These are phyloP conservation scores for Malassezia japonica DNA, from an alignment of 1,284 basidiomycete genomes.

Conservation along the genomic window DNA sequence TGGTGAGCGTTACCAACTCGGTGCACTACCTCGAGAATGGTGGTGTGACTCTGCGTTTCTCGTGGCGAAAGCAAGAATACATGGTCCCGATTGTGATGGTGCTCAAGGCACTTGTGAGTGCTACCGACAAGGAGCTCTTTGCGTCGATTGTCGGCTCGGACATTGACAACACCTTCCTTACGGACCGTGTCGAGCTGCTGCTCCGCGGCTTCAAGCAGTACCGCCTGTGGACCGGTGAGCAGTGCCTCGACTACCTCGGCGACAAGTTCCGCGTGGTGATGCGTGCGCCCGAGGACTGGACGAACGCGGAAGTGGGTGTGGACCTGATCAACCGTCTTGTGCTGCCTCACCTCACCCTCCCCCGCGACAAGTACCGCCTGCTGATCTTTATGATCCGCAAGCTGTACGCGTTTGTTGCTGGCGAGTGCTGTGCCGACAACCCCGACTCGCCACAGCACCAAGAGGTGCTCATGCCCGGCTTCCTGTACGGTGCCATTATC, in stretches of 20 bases:
- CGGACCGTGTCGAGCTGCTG: conserved; percentile 95
- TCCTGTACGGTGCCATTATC: conserved; percentile 90
- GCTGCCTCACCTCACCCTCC: conserved; percentile 76
- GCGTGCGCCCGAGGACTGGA: conserved; percentile 85
- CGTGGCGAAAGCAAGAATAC: conserved; percentile 97
- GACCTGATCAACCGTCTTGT: conserved; percentile 79
- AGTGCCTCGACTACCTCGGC: conserved; percentile 92
- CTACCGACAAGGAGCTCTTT: conserved; percentile 94
- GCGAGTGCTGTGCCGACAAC: conserved; percentile 84
- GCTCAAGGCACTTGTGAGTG: conserved; percentile 80
- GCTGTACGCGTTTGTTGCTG: conserved; percentile 82
- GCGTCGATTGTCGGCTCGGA: conserved; percentile 96
- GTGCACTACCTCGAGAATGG: conserved; percentile 96
- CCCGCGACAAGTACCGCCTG: conserved; percentile 93
- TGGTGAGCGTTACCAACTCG: conserved; percentile 64
- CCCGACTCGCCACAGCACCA: conserved; percentile 98
- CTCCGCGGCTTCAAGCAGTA: conserved; percentile 83
- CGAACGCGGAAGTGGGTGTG: conserved; percentile 68
- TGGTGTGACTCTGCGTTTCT: conserved; percentile 87
- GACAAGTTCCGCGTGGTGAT: conserved; percentile 93
- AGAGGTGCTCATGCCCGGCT: conserved; percentile 89
- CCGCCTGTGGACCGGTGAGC: conserved; percentile 70
- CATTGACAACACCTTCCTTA: conserved; percentile 92
- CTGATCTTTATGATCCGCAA: conserved; percentile 97
- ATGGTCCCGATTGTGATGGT: conserved; percentile 96